A percentile compares a stretch with the other conserved stretches of the same genome.
Conservation (phyloP, 139 green algal species). For the Micromonas commoda region DNA sequence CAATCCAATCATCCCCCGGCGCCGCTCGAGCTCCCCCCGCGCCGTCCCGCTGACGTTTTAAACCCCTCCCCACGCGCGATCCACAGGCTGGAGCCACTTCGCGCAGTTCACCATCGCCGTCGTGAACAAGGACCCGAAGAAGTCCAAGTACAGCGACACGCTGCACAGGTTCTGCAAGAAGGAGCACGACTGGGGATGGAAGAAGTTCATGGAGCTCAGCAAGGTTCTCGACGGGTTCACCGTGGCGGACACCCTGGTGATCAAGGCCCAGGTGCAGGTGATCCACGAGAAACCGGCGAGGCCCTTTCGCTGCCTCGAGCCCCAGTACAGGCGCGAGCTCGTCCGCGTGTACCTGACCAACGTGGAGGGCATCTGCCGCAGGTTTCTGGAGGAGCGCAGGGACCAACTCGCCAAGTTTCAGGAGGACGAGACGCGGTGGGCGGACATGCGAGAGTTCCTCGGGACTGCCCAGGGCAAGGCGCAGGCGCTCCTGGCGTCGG, state of each 20-base stretch:
- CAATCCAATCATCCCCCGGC: neutral
- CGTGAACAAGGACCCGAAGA: conserved; percentile 97
- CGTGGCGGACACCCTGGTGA: conserved; percentile 81
- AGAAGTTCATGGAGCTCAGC: conserved; percentile 95
- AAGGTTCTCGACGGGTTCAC: conserved; percentile 92
- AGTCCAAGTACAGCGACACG: conserved; percentile 96
- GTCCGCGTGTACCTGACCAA: conserved; percentile 96
- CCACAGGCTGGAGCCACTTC: conserved; percentile 96
- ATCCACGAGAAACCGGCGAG: conserved; percentile 58
- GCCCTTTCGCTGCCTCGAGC: conserved; percentile 89
- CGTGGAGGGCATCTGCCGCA: conserved; percentile 86
- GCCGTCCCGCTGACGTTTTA: neutral
- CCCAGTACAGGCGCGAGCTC: conserved; percentile 92
- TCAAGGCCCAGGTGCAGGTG: conserved; percentile 94
- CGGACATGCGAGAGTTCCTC: conserved; percentile 35
- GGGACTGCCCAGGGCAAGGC: conserved; percentile 26
- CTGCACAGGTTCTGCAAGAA: conserved; percentile 99
- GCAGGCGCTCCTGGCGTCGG: conserved; percentile 45
- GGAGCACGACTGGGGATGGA: conserved; percentile 99
- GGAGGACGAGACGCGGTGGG: conserved; percentile 45
- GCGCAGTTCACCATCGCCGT: conserved; percentile 98
- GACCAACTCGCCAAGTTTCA: conserved; percentile 58
- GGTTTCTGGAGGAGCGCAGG: conserved; percentile 85
- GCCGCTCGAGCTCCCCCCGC: neutral
- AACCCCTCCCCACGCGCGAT: too few species aligned